phyloP scores from a whole-genome alignment of 2,329 filamentous ascomycete species.

The Whalleya microplaca region DNA sequence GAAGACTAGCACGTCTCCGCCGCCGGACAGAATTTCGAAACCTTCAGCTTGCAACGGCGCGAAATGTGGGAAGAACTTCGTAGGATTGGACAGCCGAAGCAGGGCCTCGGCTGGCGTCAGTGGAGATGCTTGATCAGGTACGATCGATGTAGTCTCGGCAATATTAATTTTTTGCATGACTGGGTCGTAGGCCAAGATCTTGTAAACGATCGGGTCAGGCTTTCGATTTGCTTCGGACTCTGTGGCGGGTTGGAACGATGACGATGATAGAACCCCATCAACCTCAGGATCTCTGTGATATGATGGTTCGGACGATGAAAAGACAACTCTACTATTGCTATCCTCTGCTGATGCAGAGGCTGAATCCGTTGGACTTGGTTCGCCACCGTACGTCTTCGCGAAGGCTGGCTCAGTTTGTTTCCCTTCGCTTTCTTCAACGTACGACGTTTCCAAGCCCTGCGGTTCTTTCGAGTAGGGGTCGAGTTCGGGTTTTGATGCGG shows the following conservation, averaged over 20 bases:
- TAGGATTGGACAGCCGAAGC: constrained; percentile 62
- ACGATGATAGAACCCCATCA: constrained; percentile 26
- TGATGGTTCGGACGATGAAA: constrained; percentile 15
- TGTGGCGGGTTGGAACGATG: constrained; percentile 8
- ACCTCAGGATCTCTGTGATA: constrained; percentile 36
- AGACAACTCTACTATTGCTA: constrained; percentile 10
- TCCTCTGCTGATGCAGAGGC: constrained; percentile 9
- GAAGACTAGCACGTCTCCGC: constrained; percentile 67
- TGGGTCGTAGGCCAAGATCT: constrained; percentile 68
- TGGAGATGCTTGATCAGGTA: constrained; percentile 50
- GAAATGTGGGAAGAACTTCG: constrained; percentile 69
- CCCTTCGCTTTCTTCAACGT: constrained; percentile 47
- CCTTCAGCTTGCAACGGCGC: constrained; percentile 60
- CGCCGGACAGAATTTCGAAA: constrained; percentile 68
- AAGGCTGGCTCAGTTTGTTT: constrained; percentile 40
- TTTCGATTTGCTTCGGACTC: constrained; percentile 22
- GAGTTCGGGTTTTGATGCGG: constrained; percentile 23
- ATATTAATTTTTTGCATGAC: constrained; percentile 59
- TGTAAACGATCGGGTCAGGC: constrained; percentile 52
- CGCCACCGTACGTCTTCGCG: constrained; percentile 40
- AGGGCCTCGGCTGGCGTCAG: constrained; percentile 64
- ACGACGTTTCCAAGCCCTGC: constrained; percentile 53
- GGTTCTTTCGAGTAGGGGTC: constrained; percentile 50
- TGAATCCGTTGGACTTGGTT: constrained; percentile 13
- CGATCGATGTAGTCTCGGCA: constrained; percentile 63